Conservation (phyloP, 441 rosid species). For the Rhodomyrtus psidioides region DNA sequence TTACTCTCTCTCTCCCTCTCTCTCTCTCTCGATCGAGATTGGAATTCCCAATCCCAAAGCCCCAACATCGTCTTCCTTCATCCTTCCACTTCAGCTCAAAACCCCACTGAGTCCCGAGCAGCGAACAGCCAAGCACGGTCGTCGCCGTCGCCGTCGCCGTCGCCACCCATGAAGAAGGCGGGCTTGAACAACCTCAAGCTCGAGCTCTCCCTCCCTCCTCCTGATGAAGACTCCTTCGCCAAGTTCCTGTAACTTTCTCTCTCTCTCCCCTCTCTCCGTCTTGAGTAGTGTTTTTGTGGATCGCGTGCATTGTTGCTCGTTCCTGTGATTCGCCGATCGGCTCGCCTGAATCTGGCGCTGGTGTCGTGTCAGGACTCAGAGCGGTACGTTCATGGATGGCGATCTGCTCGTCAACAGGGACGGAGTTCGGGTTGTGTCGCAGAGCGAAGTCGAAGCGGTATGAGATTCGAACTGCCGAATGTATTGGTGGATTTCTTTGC, state of each 20-base stretch:
- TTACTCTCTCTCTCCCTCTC: not conserved
- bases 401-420: constrained; percentile 90
- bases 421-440: constrained; percentile 75
- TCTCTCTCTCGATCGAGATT: not conserved
- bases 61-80: too few species aligned
- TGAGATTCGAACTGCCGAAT: not conserved
- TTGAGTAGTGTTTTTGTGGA: not conserved
- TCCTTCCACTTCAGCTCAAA: too few species aligned
- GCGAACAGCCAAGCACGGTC: too few species aligned
- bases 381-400: constrained; percentile 87
- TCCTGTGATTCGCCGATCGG: not conserved
- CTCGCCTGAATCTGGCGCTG: not conserved
- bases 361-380: constrained; percentile 42
- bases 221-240: constrained; percentile 47
- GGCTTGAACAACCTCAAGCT: constrained; percentile 34
- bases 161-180: constrained; percentile 31
- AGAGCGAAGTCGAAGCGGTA: constrained; percentile 51
- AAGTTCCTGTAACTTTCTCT: constrained; percentile 50
- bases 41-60: too few species aligned
- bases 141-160: not conserved
- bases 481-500: not conserved
- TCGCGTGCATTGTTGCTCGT: not conserved
- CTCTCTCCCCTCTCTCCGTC: not conserved
- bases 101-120: too few species aligned
- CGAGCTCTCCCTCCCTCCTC: constrained; percentile 51